Evolutionary conservation across 768 basidiomycete genomes (phyloP).

Genomic region (Tricholoma furcatifolium): DNA sequence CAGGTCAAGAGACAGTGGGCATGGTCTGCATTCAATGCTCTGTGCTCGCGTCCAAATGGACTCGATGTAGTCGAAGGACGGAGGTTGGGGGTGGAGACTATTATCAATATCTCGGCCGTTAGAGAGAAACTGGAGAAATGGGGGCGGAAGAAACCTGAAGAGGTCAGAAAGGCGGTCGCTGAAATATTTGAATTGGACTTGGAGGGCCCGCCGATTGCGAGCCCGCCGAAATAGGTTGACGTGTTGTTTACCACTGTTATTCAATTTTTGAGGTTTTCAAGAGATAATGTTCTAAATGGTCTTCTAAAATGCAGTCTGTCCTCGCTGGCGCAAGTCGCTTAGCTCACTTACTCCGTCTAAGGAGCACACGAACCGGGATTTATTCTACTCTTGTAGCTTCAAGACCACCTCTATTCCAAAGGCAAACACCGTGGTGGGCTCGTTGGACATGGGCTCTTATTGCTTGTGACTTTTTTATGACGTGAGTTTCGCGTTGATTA

Average conservation of each 20-base stretch:
- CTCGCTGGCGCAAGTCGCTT: conserved; percentile 9
- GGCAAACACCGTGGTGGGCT: conserved; percentile 30
- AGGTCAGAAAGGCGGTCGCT: conserved; percentile 17
- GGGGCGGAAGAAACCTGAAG: conserved; percentile 8
- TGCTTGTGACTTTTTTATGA: conserved; percentile 30
- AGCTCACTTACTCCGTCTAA: conserved; percentile 10
- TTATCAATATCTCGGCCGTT: background rate
- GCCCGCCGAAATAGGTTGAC: conserved; percentile 7
- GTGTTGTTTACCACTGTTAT: conserved; percentile 7
- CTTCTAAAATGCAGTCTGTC: conserved; percentile 11
- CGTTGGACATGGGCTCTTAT: conserved; percentile 27
- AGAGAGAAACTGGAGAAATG: background rate
- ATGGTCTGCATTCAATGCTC: conserved; percentile 7
- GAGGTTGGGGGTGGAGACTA: conserved; percentile 1
- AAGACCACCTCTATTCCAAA: conserved; percentile 26
- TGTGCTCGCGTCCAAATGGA: background rate
- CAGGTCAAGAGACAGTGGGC: conserved; percentile 6
- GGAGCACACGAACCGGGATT: conserved; percentile 6
- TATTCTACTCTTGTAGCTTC: conserved; percentile 1
- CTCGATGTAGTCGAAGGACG: conserved; percentile 4
- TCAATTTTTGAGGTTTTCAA: conserved; percentile 1
- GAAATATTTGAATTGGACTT: conserved; percentile 26
- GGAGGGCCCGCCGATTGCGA: conserved; percentile 11
- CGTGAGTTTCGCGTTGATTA: conserved; percentile 18
- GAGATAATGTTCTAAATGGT: background rate